Percentiles rank a stretch among this genome's conserved stretches.
Conservation (phyloP, 2,329 filamentous ascomycete species). For the Rhytidhysteron rufulum region DNA sequence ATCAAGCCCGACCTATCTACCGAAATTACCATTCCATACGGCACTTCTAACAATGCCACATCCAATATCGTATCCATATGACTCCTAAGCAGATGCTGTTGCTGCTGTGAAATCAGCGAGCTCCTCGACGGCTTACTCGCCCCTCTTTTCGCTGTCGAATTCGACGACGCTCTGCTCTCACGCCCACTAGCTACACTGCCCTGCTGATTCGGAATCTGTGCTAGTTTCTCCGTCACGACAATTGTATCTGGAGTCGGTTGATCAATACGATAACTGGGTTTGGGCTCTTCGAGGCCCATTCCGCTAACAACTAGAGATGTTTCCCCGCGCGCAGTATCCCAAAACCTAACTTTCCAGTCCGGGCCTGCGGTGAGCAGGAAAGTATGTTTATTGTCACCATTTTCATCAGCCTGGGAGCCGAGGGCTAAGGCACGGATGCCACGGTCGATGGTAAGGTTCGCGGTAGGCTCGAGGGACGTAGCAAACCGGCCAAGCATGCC, state of each 20-base stretch:
- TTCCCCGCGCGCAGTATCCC: constrained; percentile 79
- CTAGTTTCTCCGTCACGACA: constrained; percentile 35
- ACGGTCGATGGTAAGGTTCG: constrained; percentile 53
- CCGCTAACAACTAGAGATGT: constrained; percentile 79
- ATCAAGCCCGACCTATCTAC: constrained; percentile 86
- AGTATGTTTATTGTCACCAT: constrained; percentile 69
- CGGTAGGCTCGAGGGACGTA: constrained; percentile 56
- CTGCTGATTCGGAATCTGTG: constrained; percentile 14
- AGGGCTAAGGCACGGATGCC: constrained; percentile 74
- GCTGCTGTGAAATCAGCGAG: constrained; percentile 89
- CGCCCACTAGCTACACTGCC: constrained; percentile 9
- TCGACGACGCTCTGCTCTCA: constrained; percentile 17
- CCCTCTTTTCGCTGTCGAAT: constrained; percentile 33
- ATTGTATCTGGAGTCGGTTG: constrained; percentile 39
- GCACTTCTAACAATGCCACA: constrained; percentile 80
- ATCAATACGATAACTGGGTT: constrained; percentile 60
- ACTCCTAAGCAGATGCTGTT: constrained; percentile 78
- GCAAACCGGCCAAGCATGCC: constrained; percentile 84
- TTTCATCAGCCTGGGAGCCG: constrained; percentile 66
- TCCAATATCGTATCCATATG: constrained; percentile 88
- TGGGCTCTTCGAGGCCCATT: constrained; percentile 63
- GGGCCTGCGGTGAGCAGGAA: constrained; percentile 86
- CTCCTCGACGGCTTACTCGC: constrained; percentile 59
- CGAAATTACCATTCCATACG: constrained; percentile 89
- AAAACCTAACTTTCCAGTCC: constrained; percentile 89